Base-by-base conservation (phyloP, 768 basidiomycete species). In the Tephrocybe sp. region DNA sequence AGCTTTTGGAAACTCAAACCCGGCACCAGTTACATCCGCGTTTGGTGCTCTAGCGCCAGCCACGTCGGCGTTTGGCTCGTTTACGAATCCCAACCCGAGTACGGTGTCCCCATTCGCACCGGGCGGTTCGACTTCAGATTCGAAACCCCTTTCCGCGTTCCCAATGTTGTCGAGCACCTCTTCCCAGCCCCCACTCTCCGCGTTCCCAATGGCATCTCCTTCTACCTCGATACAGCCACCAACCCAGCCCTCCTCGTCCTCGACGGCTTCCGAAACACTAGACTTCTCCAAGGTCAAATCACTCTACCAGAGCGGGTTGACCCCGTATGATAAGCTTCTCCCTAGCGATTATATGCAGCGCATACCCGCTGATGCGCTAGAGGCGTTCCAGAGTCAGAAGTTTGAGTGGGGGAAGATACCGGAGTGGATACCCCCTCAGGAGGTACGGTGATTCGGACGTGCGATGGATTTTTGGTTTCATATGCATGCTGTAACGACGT, bases 361-460 rank as follows among this genome's bases (percentile, higher is more conserved):
- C 16, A 57, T 89, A 20, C 85, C 89, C 2, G 60, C 69, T 42
- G 61, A 59, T 5, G 78, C 72, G 46, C 62, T 72, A 58, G 75
- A 77, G 5, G 82, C 83, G 35, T 89, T 89, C 59, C 61, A 69
- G 55, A 66, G 66, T 16, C 68, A 71, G 48, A 80, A 67, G 65
- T 91, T 90, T 58, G 82, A 81, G 60, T 86, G 80, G 80, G 83
- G 63, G 42, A 76, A 77, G 53, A 74, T 91, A 41, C 88, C 88
- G 1, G 86, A 87, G 51, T 89, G 83, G 82, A 71, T 84, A 49
- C 89, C 88, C 34, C 89, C 87, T 8, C 58, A 78, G 47, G 79
- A 82, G 60, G 60, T 83, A 51, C 70, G 83, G 50, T 83, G 71
- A 68, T 38, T 17, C 35, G 14, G 73, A 63, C 26, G 26, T 26